Evolutionary conservation across 2,329 filamentous ascomycete genomes (phyloP).

Genomic region (Cercospora brassicicola): DNA sequence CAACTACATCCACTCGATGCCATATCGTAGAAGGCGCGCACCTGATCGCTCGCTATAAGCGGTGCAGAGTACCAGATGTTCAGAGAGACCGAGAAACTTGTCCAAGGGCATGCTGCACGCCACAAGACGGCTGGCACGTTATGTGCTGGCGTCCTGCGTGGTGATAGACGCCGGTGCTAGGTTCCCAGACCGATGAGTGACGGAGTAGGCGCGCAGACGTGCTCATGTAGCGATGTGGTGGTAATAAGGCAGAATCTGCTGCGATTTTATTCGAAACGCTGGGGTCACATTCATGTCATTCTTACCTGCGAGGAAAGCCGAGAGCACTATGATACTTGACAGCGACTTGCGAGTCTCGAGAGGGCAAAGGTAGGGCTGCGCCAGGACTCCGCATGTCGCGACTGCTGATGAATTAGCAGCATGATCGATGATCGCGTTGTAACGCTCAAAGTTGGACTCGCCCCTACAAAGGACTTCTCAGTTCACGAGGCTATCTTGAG

Average conservation of each 20-base stretch:
- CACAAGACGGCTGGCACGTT: conserved; percentile 4
- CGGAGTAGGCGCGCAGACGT: not conserved
- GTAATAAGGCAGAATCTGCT: not conserved
- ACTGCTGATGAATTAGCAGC: conserved; percentile 13
- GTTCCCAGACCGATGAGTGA: not conserved
- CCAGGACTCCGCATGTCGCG: not conserved
- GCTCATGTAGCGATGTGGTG: not conserved
- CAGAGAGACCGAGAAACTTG: conserved; percentile 16
- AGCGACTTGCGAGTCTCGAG: conserved; percentile 20
- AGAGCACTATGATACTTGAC: conserved; percentile 6
- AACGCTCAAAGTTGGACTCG: conserved; percentile 13
- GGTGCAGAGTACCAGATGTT: conserved; percentile 5
- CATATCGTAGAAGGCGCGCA: not conserved
- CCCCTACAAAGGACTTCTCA: conserved; percentile 17
- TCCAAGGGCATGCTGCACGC: conserved; percentile 12
- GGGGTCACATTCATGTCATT: not conserved
- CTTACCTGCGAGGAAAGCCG: not conserved
- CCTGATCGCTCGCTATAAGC: conserved; percentile 3
- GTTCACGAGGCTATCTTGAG: conserved; percentile 25
- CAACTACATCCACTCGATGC: conserved; percentile 12
- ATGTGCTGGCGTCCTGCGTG: conserved; percentile 4
- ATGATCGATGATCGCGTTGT: conserved; percentile 26
- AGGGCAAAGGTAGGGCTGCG: conserved; percentile 14
- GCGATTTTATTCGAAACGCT: no score
- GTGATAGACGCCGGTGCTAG: conserved; percentile 9